Percentiles rank a stretch among this genome's conserved stretches.
Conservation (phyloP, 2,329 filamentous ascomycete species). For the Stromatinia cepivora region DNA sequence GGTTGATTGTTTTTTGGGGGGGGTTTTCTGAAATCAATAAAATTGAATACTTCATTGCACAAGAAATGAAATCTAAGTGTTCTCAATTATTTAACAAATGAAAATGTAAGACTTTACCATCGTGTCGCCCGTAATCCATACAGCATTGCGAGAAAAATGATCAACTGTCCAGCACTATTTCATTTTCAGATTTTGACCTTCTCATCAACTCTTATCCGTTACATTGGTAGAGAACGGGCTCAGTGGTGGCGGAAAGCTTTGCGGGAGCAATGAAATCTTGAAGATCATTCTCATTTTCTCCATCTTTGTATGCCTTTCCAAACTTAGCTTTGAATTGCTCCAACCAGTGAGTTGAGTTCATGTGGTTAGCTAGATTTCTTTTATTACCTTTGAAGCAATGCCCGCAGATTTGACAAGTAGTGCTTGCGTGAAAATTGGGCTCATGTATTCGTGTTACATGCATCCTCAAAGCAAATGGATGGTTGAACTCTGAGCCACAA, state of each 20-base stretch:
- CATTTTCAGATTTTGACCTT: not conserved
- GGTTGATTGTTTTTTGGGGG: not conserved
- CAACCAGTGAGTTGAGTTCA: not conserved
- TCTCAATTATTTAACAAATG: not conserved
- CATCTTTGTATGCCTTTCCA: not conserved
- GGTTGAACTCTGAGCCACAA: not conserved
- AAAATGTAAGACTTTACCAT: not conserved
- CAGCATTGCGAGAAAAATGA: not conserved
- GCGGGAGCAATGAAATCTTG: not conserved
- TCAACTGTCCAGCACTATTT: not conserved
- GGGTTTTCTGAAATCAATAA: not conserved
- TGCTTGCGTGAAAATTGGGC: not conserved
- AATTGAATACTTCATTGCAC: not conserved
- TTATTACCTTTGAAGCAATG: not conserved
- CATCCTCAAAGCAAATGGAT: rapidly evolving
- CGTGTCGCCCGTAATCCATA: not conserved
- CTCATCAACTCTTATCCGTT: too few species aligned
- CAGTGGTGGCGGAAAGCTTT: not conserved
- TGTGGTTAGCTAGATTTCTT: rapidly evolving
- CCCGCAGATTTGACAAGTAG: not conserved
- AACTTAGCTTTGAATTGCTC: not conserved
- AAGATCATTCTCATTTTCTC: not conserved
- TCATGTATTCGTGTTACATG: rapidly evolving
- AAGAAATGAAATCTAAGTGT: not conserved
- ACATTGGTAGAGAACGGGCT: rapidly evolving